These are phyloP conservation scores for Ochetophila trinervis DNA, from an alignment of 306 rosid genomes.

Conservation along the genomic window DNA sequence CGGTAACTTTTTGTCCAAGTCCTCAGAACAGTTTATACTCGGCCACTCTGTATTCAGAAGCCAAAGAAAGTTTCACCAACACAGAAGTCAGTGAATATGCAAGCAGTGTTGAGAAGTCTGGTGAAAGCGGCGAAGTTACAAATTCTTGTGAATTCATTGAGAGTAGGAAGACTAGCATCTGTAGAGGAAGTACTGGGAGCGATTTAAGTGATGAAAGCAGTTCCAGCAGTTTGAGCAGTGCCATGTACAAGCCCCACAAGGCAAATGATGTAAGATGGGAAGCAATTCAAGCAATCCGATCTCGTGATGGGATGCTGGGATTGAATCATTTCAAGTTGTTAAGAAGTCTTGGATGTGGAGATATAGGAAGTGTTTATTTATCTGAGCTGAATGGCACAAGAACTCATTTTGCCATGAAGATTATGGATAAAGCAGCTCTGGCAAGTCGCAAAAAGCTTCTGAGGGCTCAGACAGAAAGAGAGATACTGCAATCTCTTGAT, in stretches of 20 bases:
- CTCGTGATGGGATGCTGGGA: slow-evolving; percentile 61
- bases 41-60: slow-evolving; percentile 66
- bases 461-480: slow-evolving; percentile 89
- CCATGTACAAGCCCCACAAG: slow-evolving; percentile 79
- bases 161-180: slow-evolving; percentile 82
- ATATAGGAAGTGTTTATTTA: slow-evolving; percentile 83
- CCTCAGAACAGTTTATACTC: slow-evolving; percentile 80
- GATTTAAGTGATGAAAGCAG: slow-evolving; percentile 91
- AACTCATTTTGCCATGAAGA: slow-evolving; percentile 92
- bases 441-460: slow-evolving; percentile 80
- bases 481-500: slow-evolving; percentile 90
- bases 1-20: slow-evolving; percentile 52
- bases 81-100: slow-evolving; percentile 69
- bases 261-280: slow-evolving; percentile 93
- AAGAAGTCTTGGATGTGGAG: slow-evolving; percentile 87
- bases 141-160: slow-evolving; percentile 57
- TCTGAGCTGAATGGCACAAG: slow-evolving; percentile 76
- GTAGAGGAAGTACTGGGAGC: slow-evolving; percentile 85
- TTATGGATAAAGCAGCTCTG: slow-evolving; percentile 80
- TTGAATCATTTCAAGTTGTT: slow-evolving; percentile 72
- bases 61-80: slow-evolving; percentile 76
- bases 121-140: slow-evolving; percentile 54
- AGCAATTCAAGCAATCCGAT: slow-evolving; percentile 76
- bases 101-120: slow-evolving; percentile 66
- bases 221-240: slow-evolving; percentile 65